phyloP scores from a whole-genome alignment of 805 yeast genomes.

The Zygosaccharomyces rouxii region DNA sequence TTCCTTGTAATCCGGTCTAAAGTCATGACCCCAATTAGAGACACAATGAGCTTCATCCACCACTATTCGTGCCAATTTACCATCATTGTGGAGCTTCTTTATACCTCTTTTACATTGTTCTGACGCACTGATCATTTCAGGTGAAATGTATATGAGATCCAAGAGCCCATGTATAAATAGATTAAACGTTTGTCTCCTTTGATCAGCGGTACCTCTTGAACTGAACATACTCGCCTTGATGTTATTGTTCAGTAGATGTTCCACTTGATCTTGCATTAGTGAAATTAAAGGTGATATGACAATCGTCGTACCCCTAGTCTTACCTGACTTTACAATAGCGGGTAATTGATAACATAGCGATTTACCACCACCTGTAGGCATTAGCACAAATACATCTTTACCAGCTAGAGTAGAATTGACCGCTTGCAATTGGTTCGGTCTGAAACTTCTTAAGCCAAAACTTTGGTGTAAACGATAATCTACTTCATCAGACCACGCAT shows the following conservation, averaged over 20 bases:
- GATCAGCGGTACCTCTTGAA: conserved; percentile 64
- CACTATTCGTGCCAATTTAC: conserved; percentile 73
- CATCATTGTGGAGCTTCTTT: conserved; percentile 47
- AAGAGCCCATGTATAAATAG: conserved; percentile 61
- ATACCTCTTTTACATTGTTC: conserved; percentile 62
- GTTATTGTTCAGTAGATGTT: conserved; percentile 60
- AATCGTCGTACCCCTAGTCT: conserved; percentile 76
- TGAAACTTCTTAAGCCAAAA: conserved; percentile 63
- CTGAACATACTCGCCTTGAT: conserved; percentile 85
- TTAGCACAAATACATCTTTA: conserved; percentile 84
- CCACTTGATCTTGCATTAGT: conserved; percentile 95
- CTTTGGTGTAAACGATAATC: conserved; percentile 48
- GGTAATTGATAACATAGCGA: conserved; percentile 94
- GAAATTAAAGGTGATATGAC: conserved; percentile 94
- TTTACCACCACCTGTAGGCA: conserved; percentile 99
- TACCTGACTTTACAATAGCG: conserved; percentile 73
- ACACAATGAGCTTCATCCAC: conserved; percentile 98
- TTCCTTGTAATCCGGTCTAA: conserved; percentile 90
- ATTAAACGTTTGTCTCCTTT: conserved; percentile 57
- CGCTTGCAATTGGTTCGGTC: conserved; percentile 85
- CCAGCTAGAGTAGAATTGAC: conserved; percentile 72
- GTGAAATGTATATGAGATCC: conserved; percentile 81
- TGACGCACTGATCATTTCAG: conserved; percentile 87
- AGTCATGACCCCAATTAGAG: conserved; percentile 98
- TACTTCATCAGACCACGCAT: conserved; percentile 68